phyloP scores from a whole-genome alignment of 1,284 basidiomycete genomes.

The Cryptococcus floricola region DNA sequence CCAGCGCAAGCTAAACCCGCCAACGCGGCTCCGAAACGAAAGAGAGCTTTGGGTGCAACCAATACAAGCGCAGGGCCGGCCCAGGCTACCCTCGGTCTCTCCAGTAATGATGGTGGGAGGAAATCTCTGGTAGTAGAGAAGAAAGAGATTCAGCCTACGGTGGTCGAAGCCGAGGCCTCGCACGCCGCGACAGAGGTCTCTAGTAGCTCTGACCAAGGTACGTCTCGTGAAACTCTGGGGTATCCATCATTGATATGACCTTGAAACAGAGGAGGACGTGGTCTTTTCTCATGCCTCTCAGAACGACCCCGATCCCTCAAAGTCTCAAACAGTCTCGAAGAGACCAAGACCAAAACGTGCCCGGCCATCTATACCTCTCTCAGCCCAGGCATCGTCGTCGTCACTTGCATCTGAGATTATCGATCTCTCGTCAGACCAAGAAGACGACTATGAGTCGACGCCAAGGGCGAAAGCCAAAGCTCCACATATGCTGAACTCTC shows the following conservation, averaged over 20 bases:
- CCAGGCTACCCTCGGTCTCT: no score
- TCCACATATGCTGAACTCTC: background rate
- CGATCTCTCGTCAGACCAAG: background rate
- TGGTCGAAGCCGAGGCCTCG: no score
- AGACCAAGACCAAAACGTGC: no score
- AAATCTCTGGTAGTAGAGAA: no score
- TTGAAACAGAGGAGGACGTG: background rate
- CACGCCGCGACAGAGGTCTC: no score
- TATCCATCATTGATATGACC: background rate
- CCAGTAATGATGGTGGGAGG: no score
- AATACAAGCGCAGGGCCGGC: no score
- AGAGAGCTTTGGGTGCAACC: background rate
- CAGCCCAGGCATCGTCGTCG: background rate
- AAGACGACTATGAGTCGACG: slow-evolving; percentile 3
- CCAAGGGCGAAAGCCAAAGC: background rate
- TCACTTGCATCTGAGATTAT: background rate
- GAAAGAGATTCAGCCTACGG: no score
- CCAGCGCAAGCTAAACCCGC: background rate
- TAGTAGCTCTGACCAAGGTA: background rate
- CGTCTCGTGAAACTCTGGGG: background rate
- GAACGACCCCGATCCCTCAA: no score
- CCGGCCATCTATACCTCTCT: no score
- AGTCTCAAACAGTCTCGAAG: no score
- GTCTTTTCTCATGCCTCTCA: background rate
- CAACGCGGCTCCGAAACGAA: background rate